phyloP scores from a whole-genome alignment of 2,329 filamentous ascomycete species.

The Thielaviopsis populi region DNA sequence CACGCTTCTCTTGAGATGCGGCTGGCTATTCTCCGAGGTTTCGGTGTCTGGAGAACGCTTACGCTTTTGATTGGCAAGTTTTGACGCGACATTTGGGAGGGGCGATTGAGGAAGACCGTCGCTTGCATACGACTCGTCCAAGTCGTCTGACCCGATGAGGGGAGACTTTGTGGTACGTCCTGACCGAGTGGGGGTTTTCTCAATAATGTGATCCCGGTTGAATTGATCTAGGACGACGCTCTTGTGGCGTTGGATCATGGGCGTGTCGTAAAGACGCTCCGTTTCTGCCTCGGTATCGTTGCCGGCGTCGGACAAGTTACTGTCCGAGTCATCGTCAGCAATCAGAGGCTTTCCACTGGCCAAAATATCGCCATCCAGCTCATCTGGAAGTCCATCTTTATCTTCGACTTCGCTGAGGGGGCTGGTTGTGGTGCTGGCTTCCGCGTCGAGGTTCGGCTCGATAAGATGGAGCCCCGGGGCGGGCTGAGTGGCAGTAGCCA shows the following conservation, averaged over 20 bases:
- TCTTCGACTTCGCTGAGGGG: slow-evolving; percentile 88
- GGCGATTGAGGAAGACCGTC: slow-evolving; percentile 11
- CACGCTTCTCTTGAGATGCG: slow-evolving; percentile 38
- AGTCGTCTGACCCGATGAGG: background rate
- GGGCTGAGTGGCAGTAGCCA: slow-evolving; percentile 40
- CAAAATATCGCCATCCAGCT: slow-evolving; percentile 43
- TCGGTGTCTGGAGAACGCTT: slow-evolving; percentile 35
- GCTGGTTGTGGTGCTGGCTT: slow-evolving; percentile 66
- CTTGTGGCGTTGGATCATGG: slow-evolving; percentile 48
- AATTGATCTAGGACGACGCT: slow-evolving; percentile 45
- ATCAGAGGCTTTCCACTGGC: slow-evolving; percentile 24
- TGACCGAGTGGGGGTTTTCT: slow-evolving; percentile 49
- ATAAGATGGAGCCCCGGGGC: slow-evolving; percentile 35
- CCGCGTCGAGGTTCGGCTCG: slow-evolving; percentile 34
- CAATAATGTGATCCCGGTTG: slow-evolving; percentile 36
- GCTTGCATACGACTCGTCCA: slow-evolving; percentile 15
- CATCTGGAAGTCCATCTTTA: slow-evolving; percentile 54
- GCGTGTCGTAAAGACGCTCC: slow-evolving; percentile 81
- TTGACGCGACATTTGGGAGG: slow-evolving; percentile 14
- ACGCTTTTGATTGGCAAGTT: slow-evolving; percentile 31
- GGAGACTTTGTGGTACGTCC: slow-evolving; percentile 6
- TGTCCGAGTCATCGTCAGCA: slow-evolving; percentile 28
- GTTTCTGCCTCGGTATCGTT: slow-evolving; percentile 81
- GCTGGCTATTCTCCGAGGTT: slow-evolving; percentile 32
- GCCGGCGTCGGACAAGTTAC: slow-evolving; percentile 41